Evolutionary conservation across 805 yeast species (phyloP).

Genomic region (Ogataea parapolymorpha): DNA sequence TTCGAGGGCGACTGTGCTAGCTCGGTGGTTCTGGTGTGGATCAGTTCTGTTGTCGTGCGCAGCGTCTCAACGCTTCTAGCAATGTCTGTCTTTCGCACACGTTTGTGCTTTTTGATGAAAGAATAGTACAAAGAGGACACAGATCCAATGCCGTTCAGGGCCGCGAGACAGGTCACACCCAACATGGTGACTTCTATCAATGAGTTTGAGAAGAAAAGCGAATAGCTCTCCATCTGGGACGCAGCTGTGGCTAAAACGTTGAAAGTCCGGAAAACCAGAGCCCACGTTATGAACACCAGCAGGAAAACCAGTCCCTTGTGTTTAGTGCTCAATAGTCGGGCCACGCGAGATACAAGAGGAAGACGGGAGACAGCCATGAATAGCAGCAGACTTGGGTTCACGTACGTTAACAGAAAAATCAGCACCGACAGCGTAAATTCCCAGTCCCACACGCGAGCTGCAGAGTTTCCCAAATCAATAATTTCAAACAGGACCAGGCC

Average conservation of each 20-base stretch:
- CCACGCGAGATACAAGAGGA: slow-evolving; percentile 7
- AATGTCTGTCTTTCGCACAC: slow-evolving; percentile 33
- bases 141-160: slow-evolving; percentile 52
- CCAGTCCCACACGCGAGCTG: slow-evolving; percentile 35
- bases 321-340: not conserved
- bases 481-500: slow-evolving; percentile 30
- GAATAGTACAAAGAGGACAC: slow-evolving; percentile 40
- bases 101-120: slow-evolving; percentile 20
- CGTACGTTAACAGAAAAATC: slow-evolving; percentile 37
- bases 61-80: slow-evolving; percentile 36
- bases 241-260: slow-evolving; percentile 33
- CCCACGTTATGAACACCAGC: slow-evolving; percentile 12
- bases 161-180: slow-evolving; percentile 49
- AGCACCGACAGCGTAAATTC: slow-evolving; percentile 37
- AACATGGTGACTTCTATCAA: slow-evolving; percentile 44
- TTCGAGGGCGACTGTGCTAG: slow-evolving; percentile 17
- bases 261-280: slow-evolving; percentile 15
- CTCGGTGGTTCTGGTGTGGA: slow-evolving; percentile 34
- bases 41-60: slow-evolving; percentile 39
- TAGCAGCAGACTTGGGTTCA: slow-evolving; percentile 41
- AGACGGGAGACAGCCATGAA: slow-evolving; percentile 5
- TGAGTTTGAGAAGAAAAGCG: slow-evolving; percentile 28
- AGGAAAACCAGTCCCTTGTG: slow-evolving; percentile 9
- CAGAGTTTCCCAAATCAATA: slow-evolving; percentile 20
- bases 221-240: not conserved